Percentiles rank a stretch among this genome's conserved stretches.
phyloP scores from a whole-genome alignment of 2,329 filamentous ascomycete genomes.

The Fusarium sulawesiense region DNA sequence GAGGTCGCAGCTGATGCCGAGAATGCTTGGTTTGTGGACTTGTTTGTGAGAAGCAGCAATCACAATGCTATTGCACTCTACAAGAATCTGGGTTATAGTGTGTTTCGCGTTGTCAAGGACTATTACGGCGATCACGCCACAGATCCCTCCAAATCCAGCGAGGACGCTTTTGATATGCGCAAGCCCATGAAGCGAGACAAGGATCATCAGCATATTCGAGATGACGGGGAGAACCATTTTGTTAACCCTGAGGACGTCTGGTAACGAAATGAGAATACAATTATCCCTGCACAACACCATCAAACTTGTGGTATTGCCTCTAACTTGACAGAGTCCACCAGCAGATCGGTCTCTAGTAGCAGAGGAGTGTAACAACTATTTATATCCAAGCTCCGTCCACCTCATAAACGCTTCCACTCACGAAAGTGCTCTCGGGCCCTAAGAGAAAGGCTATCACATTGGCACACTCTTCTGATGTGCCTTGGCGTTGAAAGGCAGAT shows the following conservation, averaged over 20 bases:
- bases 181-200: slow-evolving; percentile 88
- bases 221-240: slow-evolving; percentile 80
- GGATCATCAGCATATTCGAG: slow-evolving; percentile 78
- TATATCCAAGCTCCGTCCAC: slow-evolving; percentile 59
- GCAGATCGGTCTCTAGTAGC: not conserved
- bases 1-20: slow-evolving; percentile 85
- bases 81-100: slow-evolving; percentile 88
- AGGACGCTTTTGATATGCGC: slow-evolving; percentile 97
- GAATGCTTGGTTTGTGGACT: slow-evolving; percentile 92
- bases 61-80: slow-evolving; percentile 89
- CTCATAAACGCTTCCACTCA: slow-evolving; percentile 55
- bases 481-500: slow-evolving; percentile 57
- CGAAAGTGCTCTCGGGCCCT: slow-evolving; percentile 51
- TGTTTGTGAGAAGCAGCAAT: slow-evolving; percentile 93
- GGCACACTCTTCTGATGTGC: slow-evolving; percentile 55
- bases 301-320: slow-evolving; percentile 2
- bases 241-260: slow-evolving; percentile 90
- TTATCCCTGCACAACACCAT: slow-evolving; percentile 57
- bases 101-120: slow-evolving; percentile 87
- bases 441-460: slow-evolving; percentile 52
- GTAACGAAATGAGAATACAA: slow-evolving; percentile 54
- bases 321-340: not conserved
- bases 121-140: slow-evolving; percentile 91
- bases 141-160: slow-evolving; percentile 70
- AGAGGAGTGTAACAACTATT: not conserved